phyloP scores from a whole-genome alignment of 345 rosid genomes.

The Salix arbutifolia region DNA sequence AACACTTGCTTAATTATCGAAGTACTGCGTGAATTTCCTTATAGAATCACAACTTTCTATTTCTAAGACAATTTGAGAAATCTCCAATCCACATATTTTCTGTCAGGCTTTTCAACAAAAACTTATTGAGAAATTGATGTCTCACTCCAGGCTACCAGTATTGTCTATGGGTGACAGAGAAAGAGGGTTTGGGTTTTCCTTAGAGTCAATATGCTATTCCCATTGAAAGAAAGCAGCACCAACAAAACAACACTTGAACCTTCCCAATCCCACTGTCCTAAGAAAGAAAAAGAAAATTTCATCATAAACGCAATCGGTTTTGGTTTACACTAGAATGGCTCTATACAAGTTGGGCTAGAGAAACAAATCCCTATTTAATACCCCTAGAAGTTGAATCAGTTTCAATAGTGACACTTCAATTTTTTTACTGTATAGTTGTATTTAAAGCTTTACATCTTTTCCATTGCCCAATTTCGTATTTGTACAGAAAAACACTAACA shows the following conservation, averaged over 20 bases:
- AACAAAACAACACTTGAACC: background rate
- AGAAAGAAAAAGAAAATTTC: background rate
- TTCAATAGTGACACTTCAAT: background rate
- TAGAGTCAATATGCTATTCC: background rate
- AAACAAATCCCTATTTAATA: background rate
- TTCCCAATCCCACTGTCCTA: background rate
- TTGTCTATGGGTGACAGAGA: background rate
- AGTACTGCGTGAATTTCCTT: slow-evolving; percentile 46
- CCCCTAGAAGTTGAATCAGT: background rate
- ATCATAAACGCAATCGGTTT: background rate
- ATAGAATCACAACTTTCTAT: background rate
- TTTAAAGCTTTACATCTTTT: background rate
- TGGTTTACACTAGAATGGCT: background rate
- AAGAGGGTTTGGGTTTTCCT: background rate
- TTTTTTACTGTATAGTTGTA: background rate
- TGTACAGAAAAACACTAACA: slow-evolving; percentile 23
- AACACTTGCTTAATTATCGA: slow-evolving; percentile 85
- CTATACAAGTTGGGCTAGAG: background rate
- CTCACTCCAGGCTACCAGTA: background rate
- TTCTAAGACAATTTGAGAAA: no score
- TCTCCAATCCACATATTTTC: no score
- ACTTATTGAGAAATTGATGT: no score
- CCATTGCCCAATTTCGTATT: slow-evolving; percentile 1
- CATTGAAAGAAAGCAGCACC: background rate
- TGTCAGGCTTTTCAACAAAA: no score